These are phyloP conservation scores for Elaeagnus macrophylla DNA, from an alignment of 306 rosid species.

Conservation along the genomic window DNA sequence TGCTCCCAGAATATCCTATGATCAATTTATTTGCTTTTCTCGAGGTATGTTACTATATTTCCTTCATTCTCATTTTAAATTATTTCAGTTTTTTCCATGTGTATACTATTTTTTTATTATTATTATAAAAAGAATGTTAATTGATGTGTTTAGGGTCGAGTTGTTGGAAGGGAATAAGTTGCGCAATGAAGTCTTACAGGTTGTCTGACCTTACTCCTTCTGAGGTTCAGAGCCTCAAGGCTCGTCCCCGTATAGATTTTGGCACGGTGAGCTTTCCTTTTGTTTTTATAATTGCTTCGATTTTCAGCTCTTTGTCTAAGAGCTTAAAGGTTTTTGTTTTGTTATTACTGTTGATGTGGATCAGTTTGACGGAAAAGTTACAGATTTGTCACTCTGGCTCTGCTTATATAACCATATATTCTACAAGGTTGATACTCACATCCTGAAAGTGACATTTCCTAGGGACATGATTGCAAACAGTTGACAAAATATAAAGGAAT, in stretches of 20 bases:
- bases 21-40: constrained; percentile 3
- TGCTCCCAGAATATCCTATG: constrained; percentile 2
- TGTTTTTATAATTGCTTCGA: background rate
- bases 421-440: too few species aligned
- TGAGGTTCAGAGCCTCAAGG: constrained; percentile 62
- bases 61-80: background rate
- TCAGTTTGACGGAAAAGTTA: too few species aligned
- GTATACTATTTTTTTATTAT: too few species aligned
- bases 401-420: too few species aligned
- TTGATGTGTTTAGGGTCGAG: constrained; percentile 24
- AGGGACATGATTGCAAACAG: too few species aligned
- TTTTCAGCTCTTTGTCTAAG: too few species aligned
- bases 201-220: constrained; percentile 55
- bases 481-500: too few species aligned
- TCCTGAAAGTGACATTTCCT: too few species aligned
- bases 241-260: constrained; percentile 91
- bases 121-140: background rate
- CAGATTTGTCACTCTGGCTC: too few species aligned
- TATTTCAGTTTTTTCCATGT: background rate
- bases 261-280: constrained; percentile 33
- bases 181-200: constrained; percentile 66
- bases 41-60: constrained; percentile 19
- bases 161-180: constrained; percentile 26
- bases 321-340: background rate
- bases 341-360: background rate